Evolutionary conservation across 768 basidiomycete species (phyloP), one percentile per base, ranked within the genome.

Genomic region (Termitomyces sp.): DNA sequence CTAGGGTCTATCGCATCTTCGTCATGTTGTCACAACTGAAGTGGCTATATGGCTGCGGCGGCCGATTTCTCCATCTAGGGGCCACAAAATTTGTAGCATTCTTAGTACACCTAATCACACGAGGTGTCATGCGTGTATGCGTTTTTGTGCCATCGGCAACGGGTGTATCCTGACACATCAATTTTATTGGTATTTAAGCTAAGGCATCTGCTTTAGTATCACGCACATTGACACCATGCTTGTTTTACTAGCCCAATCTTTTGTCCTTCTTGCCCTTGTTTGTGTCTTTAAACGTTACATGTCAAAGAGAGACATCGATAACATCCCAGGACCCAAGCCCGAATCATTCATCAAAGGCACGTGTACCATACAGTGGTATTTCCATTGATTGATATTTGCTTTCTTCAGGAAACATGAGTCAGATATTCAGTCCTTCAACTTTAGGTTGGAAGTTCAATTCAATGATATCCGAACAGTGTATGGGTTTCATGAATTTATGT

Each of bases 281-380:
- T 62, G 56, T 58, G 17, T 45, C 23, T 38, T 67, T 10, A 57
- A 57, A n/a, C 61, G 56, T 14, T 55, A 60, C 14, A 19, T 64
- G 33, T 44, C 55, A 15, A 64, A 63, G 41, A 63, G 58, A 10
- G 65, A 67, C 26, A 58, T 75, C 7, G 67, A 70, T 44, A 72
- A 73, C 48, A 60, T 75, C 38, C 71, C 71, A 5, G 74, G 74
- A 17, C 74, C 73, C 1, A 59, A 58, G 12, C 58, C 67, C 1
- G 48, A 55, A 1, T 73, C 73, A 2, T 69, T 70, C 31, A 38
- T 62, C 31, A 69, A 62, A 51, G 74, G 74, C 73, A 15, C 9
- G 31, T 3, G 19, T 7, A 1, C 31, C 44, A 19, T 14, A 44
- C 33, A 43, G 3, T 3, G 35, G n/a, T 12, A 30, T n/a, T 26